Conservation (phyloP, 495 filamentous ascomycete genomes). For the Penicillium longicatenatum region DNA sequence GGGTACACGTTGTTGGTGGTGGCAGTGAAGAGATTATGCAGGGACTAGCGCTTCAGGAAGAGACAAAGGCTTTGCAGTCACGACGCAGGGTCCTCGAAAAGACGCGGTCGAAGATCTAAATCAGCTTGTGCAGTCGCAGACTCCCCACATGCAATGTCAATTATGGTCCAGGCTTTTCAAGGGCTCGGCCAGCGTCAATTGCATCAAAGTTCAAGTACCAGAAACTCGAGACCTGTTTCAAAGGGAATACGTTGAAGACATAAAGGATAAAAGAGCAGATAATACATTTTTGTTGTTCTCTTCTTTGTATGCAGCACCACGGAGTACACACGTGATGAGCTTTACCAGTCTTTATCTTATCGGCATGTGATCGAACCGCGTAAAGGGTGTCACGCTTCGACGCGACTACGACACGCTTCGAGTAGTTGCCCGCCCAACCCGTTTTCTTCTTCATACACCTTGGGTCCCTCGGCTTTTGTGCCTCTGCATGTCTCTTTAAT, state of each 20-base stretch:
- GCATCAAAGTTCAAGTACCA: too few relatives aligned
- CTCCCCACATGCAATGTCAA: too few relatives aligned
- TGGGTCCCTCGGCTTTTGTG: neutral
- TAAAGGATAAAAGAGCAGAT: too few relatives aligned
- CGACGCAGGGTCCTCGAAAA: slow-evolving; percentile 36
- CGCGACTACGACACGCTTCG: neutral
- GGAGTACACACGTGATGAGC: neutral
- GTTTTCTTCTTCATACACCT: neutral
- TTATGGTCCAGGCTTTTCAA: too few relatives aligned
- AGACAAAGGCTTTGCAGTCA: slow-evolving; percentile 40
- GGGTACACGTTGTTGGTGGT: slow-evolving; percentile 60
- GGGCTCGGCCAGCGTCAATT: too few relatives aligned
- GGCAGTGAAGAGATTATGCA: slow-evolving; percentile 61
- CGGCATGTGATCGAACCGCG: slow-evolving; percentile 3
- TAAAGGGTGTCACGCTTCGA: neutral
- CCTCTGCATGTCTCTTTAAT: slow-evolving; percentile 14
- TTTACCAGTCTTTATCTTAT: slow-evolving; percentile 1
- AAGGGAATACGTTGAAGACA: too few relatives aligned
- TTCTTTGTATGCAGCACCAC: too few relatives aligned
- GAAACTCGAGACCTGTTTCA: too few relatives aligned
- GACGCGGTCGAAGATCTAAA: slow-evolving; percentile 34
- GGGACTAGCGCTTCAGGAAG: slow-evolving; percentile 51
- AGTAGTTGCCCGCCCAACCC: neutral
- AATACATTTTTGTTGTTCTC: too few relatives aligned
- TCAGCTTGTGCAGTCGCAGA: too few relatives aligned